Evolutionary conservation across 2,329 filamentous ascomycete species (phyloP), one percentile per base, ranked within the genome.

Genomic region (Rachicladosporium sp.): DNA sequence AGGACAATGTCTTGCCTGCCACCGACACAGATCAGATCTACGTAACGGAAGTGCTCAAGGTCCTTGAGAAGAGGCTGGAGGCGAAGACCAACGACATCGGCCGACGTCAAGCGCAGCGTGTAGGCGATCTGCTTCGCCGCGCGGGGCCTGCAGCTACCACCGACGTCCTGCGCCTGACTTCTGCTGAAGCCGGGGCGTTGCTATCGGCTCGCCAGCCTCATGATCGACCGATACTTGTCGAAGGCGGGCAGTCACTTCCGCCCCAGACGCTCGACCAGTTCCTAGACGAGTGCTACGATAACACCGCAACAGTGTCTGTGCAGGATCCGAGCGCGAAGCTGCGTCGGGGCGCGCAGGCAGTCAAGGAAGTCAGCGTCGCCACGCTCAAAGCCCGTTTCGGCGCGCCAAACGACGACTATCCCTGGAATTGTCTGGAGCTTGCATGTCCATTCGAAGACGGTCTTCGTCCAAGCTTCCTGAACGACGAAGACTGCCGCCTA

Each of bases 381-480:
- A 33, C 42, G 10, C 46, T 57, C 23, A 56, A 56, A 36, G 37
- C 49, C 33, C 52, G 53, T 32, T 45, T 56, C 12, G 1, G 33
- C 40, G 10, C 43, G 35, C 5, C 37, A 37, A 7, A 29, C 38
- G 31, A 41, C 11, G 36, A 46, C 29, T 34, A 35, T 12, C 53
- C 55, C 5, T 56, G 54, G 55, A 58, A 58, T 36, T 49, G 47
- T 12, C 48, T 58, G 3, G 55, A 58, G 44, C 49, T 58, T 8
- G 52, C 55, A 2, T 49, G 51, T 4, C 55, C 55, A 36, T 43
- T 45, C 33, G 54, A 56, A 11, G 55, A 58, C 35, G 55, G 55
- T 10, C 36, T 56, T 8, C 48, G 53, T 30, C 55, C 55, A 5
- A n/a, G 10, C 4, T 58, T 57, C 39, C 46, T 58, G 31, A 51